Evolutionary conservation across 2,329 filamentous ascomycete species (phyloP).

Genomic region (Coleophoma crateriformis): DNA sequence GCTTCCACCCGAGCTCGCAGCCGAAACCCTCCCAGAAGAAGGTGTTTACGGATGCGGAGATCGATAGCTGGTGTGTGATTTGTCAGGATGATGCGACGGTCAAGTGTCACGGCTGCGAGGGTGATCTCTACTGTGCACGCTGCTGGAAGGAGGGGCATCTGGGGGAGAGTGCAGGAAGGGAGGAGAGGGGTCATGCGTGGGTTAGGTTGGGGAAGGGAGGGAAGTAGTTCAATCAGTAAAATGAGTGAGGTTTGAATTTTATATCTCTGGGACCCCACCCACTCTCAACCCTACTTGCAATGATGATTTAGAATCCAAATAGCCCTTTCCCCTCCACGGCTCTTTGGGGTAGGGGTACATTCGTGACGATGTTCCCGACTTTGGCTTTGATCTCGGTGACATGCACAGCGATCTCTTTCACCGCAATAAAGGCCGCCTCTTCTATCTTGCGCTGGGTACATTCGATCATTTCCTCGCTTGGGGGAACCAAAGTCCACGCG

Average conservation of each 20-base stretch:
- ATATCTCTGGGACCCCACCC: no score
- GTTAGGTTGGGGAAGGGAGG: constrained; percentile 40
- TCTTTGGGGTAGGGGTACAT: constrained; percentile 32
- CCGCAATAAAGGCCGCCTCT: neutral
- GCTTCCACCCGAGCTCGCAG: constrained; percentile 13
- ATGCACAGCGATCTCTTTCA: constrained; percentile 37
- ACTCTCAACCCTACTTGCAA: no score
- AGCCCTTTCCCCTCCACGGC: constrained; percentile 11
- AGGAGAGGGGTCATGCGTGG: constrained; percentile 65
- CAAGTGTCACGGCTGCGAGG: constrained; percentile 66
- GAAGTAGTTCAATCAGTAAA: neutral
- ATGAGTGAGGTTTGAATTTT: no score
- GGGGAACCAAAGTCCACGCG: constrained; percentile 68
- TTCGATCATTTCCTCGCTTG: constrained; percentile 35
- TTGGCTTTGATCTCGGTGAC: constrained; percentile 66
- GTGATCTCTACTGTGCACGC: constrained; percentile 66
- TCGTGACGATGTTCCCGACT: constrained; percentile 64
- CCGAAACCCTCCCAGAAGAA: constrained; percentile 8
- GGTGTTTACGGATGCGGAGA: constrained; percentile 61
- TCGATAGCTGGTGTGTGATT: constrained; percentile 74
- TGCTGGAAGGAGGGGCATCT: constrained; percentile 82
- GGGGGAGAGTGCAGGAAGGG: constrained; percentile 61
- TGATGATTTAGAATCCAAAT: constrained; percentile 15
- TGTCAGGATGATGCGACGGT: constrained; percentile 75
- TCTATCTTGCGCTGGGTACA: constrained; percentile 25